These are phyloP conservation scores for Theileria sp. DNA, from an alignment of 169 alveolate genomes.

Conservation along the genomic window DNA sequence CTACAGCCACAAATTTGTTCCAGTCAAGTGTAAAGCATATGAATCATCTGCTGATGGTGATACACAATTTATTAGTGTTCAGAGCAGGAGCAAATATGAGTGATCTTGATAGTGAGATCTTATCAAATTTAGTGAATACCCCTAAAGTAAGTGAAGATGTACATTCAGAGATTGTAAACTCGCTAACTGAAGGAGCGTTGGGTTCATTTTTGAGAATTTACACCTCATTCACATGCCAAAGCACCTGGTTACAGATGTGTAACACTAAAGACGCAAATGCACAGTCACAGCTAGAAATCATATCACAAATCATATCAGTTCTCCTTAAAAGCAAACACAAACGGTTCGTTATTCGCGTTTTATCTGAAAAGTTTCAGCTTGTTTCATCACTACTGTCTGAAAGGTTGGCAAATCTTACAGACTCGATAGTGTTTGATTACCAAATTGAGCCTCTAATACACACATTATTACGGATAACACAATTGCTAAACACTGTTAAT, in stretches of 20 bases:
- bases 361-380: background rate
- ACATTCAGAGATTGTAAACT: constrained; percentile 29
- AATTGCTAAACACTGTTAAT: constrained; percentile 21
- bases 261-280: constrained; percentile 29
- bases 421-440: background rate
- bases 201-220: constrained; percentile 31
- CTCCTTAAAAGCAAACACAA: constrained; percentile 9
- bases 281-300: constrained; percentile 31
- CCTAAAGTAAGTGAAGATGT: background rate
- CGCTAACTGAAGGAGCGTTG: constrained; percentile 29
- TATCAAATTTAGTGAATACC: background rate
- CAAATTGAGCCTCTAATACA: constrained; percentile 40
- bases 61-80: constrained; percentile 58
- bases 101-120: background rate
- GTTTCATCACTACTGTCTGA: background rate
- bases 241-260: constrained; percentile 49
- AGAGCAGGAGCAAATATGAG: background rate
- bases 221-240: constrained; percentile 50
- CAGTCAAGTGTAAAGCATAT: constrained; percentile 74
- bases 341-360: background rate
- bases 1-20: constrained; percentile 68
- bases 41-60: constrained; percentile 72
- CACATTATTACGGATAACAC: constrained; percentile 45
- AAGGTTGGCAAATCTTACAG: background rate
- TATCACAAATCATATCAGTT: constrained; percentile 43